Evolutionary conservation across 192 early-diverging fungal genomes (phyloP), one percentile per base, ranked within the genome.

Genomic region (Gryganskiella cystojenkinii): DNA sequence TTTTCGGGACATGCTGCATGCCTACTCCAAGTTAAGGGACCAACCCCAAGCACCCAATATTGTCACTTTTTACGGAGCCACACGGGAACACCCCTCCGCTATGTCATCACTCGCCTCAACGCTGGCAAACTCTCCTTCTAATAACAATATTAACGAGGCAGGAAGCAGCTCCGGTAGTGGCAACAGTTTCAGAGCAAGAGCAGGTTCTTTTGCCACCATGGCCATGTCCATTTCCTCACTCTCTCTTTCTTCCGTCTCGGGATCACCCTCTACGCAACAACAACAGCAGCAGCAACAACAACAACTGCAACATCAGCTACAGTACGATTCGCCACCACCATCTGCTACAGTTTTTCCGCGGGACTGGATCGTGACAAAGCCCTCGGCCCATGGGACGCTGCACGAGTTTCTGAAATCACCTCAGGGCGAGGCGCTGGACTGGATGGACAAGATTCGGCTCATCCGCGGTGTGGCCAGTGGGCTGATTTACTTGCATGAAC

Each of bases 281-380:
- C 13, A 56, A 19, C 55, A 56, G 55, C 31, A 56, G 31, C 11
- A 56, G 30, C 15, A 56, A 35, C 31, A 40, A 40, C 35, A 56
- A 11, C 11, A 56, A 0, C 31, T 22, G 22, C 4, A 22, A 19
- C 15, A 15, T 0, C 28, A 54, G n/a, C n/a, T n/a, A n/a, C n/a
- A n/a, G n/a, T n/a, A 54, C 52, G 33, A 33, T 56, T 7, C 60
- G 24, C 20, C 52, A 37, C 33, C 60, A 47, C 28, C 71, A 22
- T 2, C 46, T 56, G 33, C 40, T 31, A 22, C 60, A 28, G 40
- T 22, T 20, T 4, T 15, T 22, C 34, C 56, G 49, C 58, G 74
- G 49, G 74, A 78, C 46, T 78, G 74, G 74, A 78, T 78, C 31
- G 74, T 78, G 19, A 78, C 74, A 31, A 78, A 78, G 30, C 74